Conservation (phyloP, 2,329 filamentous ascomycete genomes). For the Aspergillus versicolor region DNA sequence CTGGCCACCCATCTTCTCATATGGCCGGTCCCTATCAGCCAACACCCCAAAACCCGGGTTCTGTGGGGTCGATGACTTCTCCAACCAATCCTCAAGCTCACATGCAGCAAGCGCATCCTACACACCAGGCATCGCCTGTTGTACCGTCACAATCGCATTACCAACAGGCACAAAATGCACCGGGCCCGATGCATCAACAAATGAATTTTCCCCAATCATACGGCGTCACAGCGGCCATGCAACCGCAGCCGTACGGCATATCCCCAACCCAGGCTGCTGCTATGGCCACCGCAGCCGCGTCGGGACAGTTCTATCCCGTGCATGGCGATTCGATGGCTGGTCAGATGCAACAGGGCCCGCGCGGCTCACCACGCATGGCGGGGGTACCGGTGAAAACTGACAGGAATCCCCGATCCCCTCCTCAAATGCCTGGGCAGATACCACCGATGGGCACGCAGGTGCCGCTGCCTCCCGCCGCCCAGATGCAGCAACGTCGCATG, state of each 20-base stretch:
- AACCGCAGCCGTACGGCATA: conserved; percentile 71
- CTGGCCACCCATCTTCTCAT: conserved; percentile 56
- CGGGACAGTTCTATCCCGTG: conserved; percentile 76
- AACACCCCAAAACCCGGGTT: conserved; percentile 52
- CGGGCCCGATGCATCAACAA: conserved; percentile 61
- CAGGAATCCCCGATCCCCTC: conserved; percentile 73
- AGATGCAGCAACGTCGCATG: conserved; percentile 66
- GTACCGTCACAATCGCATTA: conserved; percentile 73
- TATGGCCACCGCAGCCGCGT: conserved; percentile 90
- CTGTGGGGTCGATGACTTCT: conserved; percentile 62
- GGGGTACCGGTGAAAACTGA: conserved; percentile 68
- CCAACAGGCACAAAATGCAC: conserved; percentile 61
- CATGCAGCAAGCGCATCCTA: conserved; percentile 57
- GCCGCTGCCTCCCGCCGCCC: conserved; percentile 54
- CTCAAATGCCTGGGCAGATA: conserved; percentile 64
- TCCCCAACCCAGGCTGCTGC: conserved; percentile 84
- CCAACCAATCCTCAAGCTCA: conserved; percentile 70
- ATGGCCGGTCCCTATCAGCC: conserved; percentile 63
- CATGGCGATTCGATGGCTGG: conserved; percentile 67
- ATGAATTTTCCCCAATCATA: conserved; percentile 81
- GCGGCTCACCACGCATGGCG: conserved; percentile 75
- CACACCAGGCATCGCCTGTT: conserved; percentile 74
- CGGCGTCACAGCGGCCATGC: conserved; percentile 72
- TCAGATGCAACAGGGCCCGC: conserved; percentile 55
- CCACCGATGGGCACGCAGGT: conserved; percentile 48